phyloP scores from a whole-genome alignment of 441 rosid species.

The Mallotus repandus region DNA sequence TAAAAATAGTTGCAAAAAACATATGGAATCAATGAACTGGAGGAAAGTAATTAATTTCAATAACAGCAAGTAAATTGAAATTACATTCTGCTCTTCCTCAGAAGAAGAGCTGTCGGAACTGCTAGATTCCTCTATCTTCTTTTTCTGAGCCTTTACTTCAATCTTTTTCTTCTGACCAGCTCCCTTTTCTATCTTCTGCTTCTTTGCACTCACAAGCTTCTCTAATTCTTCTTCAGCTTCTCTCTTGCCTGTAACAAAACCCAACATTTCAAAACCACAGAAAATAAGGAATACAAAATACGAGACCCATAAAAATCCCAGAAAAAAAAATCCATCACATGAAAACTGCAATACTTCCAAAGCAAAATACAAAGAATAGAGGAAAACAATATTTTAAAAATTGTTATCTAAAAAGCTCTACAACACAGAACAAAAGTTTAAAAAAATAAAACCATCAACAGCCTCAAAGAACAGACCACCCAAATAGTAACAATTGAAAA shows the following conservation, averaged over 20 bases:
- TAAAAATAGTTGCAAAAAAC: not conserved
- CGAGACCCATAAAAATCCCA: not conserved
- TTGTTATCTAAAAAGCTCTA: not conserved
- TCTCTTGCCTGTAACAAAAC: conserved; percentile 53
- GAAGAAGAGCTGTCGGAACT: conserved; percentile 58
- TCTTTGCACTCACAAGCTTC: conserved; percentile 53
- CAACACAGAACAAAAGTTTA: not conserved
- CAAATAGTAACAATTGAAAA: not conserved
- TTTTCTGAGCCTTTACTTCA: conserved; percentile 46
- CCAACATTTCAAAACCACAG: not conserved
- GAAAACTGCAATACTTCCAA: too few relatives aligned
- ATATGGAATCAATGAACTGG: not conserved
- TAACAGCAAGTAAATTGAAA: not conserved
- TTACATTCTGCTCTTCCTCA: conserved; percentile 58
- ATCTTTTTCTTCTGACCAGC: conserved; percentile 47
- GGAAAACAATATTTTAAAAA: too few relatives aligned
- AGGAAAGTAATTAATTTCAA: not conserved
- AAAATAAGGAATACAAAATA: not conserved
- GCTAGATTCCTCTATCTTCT: conserved; percentile 49
- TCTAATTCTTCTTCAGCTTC: conserved; percentile 58
- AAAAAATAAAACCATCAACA: not conserved
- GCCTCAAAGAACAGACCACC: not conserved
- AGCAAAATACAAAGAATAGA: too few relatives aligned
- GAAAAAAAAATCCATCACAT: not conserved
- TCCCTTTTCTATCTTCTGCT: conserved; percentile 55